phyloP scores from a whole-genome alignment of 2,329 filamentous ascomycete species.

The Pseudocercospora eumusae region DNA sequence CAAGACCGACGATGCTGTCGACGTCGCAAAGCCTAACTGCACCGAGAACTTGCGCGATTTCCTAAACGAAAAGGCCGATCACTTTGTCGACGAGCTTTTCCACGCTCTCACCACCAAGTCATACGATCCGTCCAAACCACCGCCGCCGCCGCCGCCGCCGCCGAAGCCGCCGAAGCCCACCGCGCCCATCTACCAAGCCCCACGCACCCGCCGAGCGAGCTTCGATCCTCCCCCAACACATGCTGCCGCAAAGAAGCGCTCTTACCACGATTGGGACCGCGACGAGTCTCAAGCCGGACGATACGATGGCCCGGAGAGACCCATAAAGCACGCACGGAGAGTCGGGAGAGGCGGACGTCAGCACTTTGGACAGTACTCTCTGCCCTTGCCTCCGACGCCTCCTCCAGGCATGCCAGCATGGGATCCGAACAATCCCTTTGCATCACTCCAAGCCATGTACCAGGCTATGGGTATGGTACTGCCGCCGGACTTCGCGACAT shows the following conservation, averaged over 20 bases:
- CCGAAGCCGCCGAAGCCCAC: constrained; percentile 25
- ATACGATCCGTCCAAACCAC: constrained; percentile 37
- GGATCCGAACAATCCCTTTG: constrained; percentile 63
- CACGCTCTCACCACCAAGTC: constrained; percentile 61
- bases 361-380: constrained; percentile 25
- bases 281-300: constrained; percentile 42
- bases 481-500: constrained; percentile 46
- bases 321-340: constrained; percentile 62
- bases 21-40: constrained; percentile 67
- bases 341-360: constrained; percentile 46
- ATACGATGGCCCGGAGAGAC: constrained; percentile 45
- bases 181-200: constrained; percentile 19
- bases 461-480: constrained; percentile 52
- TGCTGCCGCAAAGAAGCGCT: constrained; percentile 54
- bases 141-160: too few species aligned
- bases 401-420: constrained; percentile 54
- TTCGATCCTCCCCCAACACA: constrained; percentile 30
- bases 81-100: constrained; percentile 73
- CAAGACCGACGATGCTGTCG: constrained; percentile 65
- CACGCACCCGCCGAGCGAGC: constrained; percentile 30
- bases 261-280: constrained; percentile 57
- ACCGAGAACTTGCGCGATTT: constrained; percentile 75
- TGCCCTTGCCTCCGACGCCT: constrained; percentile 43
- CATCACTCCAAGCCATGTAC: constrained; percentile 60
- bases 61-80: constrained; percentile 63